A percentile compares a stretch with the other conserved stretches of the same genome.
These are phyloP conservation scores for Suillus alpinus DNA, from an alignment of 768 basidiomycete species.

Conservation along the genomic window DNA sequence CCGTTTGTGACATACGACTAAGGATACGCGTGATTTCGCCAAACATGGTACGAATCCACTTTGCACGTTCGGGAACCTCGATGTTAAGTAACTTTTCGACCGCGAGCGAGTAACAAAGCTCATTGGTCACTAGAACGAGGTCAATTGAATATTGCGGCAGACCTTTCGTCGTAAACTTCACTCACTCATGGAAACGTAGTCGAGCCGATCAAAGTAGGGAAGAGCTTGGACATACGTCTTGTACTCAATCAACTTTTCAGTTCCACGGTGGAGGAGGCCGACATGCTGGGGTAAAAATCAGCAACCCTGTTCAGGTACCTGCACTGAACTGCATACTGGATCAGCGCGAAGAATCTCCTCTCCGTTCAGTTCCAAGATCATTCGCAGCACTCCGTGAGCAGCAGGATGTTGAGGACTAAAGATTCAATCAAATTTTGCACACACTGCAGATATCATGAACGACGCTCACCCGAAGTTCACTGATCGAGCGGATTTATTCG, in stretches of 20 bases:
- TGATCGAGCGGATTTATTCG: conserved; percentile 27
- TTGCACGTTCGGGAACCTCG: conserved; percentile 92
- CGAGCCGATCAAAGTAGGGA: conserved; percentile 97
- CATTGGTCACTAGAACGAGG: conserved; percentile 86
- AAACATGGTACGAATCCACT: conserved; percentile 97
- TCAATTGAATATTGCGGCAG: neutral
- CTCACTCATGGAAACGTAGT: conserved; percentile 99
- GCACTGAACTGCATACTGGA: conserved; percentile 49
- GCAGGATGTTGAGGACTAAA: conserved; percentile 88
- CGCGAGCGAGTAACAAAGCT: conserved; percentile 93
- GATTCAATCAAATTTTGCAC: neutral
- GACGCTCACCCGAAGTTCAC: conserved; percentile 85
- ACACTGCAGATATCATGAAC: neutral
- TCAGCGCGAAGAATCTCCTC: conserved; percentile 90
- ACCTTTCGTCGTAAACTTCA: conserved; percentile 7
- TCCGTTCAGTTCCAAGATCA: conserved; percentile 97
- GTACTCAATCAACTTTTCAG: conserved; percentile 98
- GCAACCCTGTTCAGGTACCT: neutral
- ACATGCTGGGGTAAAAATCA: conserved; percentile 61
- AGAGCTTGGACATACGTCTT: conserved; percentile 97
- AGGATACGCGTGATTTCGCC: conserved; percentile 95
- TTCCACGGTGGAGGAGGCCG: conserved; percentile 94
- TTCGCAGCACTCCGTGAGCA: conserved; percentile 95
- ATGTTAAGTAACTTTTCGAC: conserved; percentile 98
- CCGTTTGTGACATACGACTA: conserved; percentile 63